These are phyloP conservation scores for Calendula officinalis DNA, from an alignment of 129 eudicot species.

Conservation along the genomic window DNA sequence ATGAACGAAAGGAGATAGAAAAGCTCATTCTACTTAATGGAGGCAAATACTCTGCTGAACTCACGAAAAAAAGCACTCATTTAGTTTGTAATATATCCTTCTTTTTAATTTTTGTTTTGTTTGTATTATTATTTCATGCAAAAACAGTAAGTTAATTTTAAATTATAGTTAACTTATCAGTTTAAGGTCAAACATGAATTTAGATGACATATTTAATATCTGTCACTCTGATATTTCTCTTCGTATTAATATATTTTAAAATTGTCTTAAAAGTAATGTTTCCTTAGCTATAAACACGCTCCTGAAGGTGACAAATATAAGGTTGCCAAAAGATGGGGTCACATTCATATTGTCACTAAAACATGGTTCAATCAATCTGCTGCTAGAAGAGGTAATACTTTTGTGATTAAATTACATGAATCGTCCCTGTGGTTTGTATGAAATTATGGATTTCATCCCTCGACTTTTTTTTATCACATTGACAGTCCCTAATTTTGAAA, in stretches of 20 bases:
- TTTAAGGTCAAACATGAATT: neutral
- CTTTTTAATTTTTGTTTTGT: constrained; percentile 5
- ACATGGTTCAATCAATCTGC: constrained; percentile 89
- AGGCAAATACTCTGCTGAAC: constrained; percentile 90
- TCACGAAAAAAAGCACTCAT: constrained; percentile 80
- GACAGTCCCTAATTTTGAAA: too few relatives aligned
- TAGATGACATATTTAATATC: neutral
- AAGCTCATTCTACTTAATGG: constrained; percentile 70
- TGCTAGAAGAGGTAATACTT: constrained; percentile 76
- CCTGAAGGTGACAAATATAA: constrained; percentile 97
- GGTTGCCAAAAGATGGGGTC: constrained; percentile 92
- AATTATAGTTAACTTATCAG: neutral
- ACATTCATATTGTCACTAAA: constrained; percentile 54
- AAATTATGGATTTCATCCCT: too few relatives aligned
- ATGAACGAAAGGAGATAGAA: constrained; percentile 74
- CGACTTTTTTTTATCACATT: too few relatives aligned
- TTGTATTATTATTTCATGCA: constrained; percentile 7
- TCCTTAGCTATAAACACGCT: constrained; percentile 66
- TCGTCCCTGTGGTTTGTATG: too few relatives aligned
- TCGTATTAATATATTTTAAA: constrained; percentile 4
- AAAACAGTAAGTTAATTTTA: neutral
- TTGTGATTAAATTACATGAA: neutral
- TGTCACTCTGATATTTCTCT: neutral
- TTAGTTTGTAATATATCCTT: constrained; percentile 94
- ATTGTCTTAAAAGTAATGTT: constrained; percentile 7